phyloP scores from a whole-genome alignment of 163 green algal species.

The Prototheca wickerhamii region DNA sequence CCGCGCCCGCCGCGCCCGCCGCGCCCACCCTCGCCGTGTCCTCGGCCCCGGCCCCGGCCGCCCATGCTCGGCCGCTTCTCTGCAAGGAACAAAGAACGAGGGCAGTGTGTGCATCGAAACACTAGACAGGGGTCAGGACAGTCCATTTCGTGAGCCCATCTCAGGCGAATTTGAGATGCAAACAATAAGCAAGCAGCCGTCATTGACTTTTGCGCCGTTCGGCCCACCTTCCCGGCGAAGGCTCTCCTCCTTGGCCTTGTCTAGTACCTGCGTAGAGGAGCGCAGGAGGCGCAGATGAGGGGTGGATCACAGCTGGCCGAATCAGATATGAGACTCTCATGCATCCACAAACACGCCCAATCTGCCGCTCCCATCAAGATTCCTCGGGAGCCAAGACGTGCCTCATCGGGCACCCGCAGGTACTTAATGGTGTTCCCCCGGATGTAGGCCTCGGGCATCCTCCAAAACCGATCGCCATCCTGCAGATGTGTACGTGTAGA shows the following conservation, averaged over 20 bases:
- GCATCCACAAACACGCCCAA: background rate
- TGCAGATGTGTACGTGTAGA: no score
- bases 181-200: background rate
- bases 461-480: constrained; percentile 94
- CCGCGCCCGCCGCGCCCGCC: constrained; percentile 24
- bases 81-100: background rate
- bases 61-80: constrained; percentile 32
- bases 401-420: constrained; percentile 92
- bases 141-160: background rate
- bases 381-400: constrained; percentile 16
- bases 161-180: background rate
- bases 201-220: background rate
- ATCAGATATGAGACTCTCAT: constrained; percentile 1
- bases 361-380: background rate
- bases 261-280: constrained; percentile 52
- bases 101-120: no score
- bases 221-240: constrained; percentile 48
- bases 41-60: constrained; percentile 28
- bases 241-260: constrained; percentile 81
- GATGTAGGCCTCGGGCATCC: constrained; percentile 90
- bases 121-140: no score
- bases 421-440: constrained; percentile 99
- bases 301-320: no score
- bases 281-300: background rate
- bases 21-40: constrained; percentile 17